Evolutionary conservation across 805 yeast genomes (phyloP), one percentile per base, ranked within the genome.

Genomic region (Candida loeiensis): DNA sequence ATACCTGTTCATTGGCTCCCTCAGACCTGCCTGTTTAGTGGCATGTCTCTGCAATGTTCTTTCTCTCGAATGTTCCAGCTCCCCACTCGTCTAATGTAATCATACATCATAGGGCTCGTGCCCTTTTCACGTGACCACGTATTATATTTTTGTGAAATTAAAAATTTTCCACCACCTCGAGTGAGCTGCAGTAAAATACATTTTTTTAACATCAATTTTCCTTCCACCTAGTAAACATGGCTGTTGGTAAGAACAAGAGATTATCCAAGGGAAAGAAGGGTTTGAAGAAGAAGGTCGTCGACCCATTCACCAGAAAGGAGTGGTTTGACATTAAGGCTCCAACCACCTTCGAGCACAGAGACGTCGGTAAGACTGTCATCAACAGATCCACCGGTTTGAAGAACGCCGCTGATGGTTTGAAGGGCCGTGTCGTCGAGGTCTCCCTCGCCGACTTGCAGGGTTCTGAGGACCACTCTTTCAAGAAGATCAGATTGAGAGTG

Each of bases 261-360:
- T 79, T 85, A 64, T 78, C 82, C 70, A 76, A 77, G 70, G 91
- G 93, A 68, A 84, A 85, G 88, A 91, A 91, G 77, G 97, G 98
- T 68, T 77, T 88, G 74, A 91, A 91, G 95, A 93, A 91, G 95
- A 91, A 84, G 84, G 93, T 86, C 69, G 95, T 89, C 59, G 99
- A 91, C 81, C 98, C 98, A 69, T 91, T 91, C 93, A 80, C 96
- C 83, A 89, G 90, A 76, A 91, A 91, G 79, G 98, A 90, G 64
- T 91, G 98, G 98, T 90, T 78, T 74, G 95, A 86, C 74, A 87
- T 90, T 77, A 89, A 90, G 80, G 98, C 98, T 56, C 98, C 98
- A 67, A 83, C 97, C 63, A 89, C 96, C 62, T 91, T 90, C 66
- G 97, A 90, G 76, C 88, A 87, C 85, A 90, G 96, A 78, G 87